phyloP scores from a whole-genome alignment of 306 rosid species.

The Fragaria nilgerrensis region DNA sequence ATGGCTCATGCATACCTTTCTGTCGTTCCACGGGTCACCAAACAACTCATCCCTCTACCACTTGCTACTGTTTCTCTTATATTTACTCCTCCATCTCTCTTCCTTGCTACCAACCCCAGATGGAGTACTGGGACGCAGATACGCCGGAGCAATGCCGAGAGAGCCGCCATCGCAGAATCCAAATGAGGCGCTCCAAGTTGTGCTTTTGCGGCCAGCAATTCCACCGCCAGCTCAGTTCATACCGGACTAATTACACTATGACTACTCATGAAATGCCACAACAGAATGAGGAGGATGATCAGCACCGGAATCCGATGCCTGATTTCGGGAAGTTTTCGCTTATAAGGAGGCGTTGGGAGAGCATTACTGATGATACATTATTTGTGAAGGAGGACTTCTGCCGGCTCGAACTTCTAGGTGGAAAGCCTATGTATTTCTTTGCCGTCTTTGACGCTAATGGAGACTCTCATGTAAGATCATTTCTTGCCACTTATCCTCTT shows the following conservation, averaged over 20 bases:
- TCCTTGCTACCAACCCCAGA: background rate
- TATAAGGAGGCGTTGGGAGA: background rate
- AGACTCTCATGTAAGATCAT: conserved; percentile 3
- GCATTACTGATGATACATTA: background rate
- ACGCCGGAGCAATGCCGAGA: conserved; percentile 17
- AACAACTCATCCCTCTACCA: background rate
- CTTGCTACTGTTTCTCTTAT: background rate
- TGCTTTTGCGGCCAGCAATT: background rate
- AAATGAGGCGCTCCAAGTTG: conserved; percentile 13
- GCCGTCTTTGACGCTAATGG: conserved; percentile 20
- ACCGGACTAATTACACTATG: background rate
- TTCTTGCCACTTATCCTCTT: background rate
- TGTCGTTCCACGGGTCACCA: background rate
- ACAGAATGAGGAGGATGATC: background rate
- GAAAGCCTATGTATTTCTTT: conserved; percentile 26
- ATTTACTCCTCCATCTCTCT: background rate
- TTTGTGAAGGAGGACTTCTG: conserved; percentile 22
- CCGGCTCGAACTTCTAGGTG: background rate
- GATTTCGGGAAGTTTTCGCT: background rate
- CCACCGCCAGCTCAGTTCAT: background rate
- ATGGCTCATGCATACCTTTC: background rate
- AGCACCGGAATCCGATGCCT: conserved; percentile 16
- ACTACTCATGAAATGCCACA: background rate
- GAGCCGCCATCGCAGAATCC: conserved; percentile 26
- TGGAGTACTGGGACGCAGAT: background rate